These are phyloP conservation scores for Penicillium sp. DNA, from an alignment of 2,329 filamentous ascomycete genomes.

Conservation along the genomic window DNA sequence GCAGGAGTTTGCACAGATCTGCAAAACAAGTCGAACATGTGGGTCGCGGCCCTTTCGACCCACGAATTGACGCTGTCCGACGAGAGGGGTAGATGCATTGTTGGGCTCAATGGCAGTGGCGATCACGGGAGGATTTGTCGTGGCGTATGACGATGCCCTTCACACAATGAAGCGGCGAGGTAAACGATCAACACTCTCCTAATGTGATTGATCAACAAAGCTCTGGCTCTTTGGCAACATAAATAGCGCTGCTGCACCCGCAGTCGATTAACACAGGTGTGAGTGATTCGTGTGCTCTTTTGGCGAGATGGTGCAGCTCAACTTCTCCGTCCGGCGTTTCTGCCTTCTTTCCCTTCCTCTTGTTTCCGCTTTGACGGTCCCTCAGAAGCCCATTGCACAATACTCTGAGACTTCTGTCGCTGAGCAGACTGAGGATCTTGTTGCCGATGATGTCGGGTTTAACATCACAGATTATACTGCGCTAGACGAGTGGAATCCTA, in stretches of 20 bases:
- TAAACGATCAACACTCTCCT: neutral
- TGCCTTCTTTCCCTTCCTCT: neutral
- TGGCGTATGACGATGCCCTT: neutral
- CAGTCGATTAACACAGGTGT: neutral
- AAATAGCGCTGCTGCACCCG: neutral
- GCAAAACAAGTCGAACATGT: neutral
- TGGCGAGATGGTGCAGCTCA: neutral
- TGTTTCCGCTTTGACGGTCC: neutral
- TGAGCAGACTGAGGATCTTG: neutral
- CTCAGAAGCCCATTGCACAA: neutral
- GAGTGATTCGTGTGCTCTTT: neutral
- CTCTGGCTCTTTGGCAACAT: neutral
- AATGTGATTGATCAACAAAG: neutral
- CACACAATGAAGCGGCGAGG: neutral
- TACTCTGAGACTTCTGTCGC: neutral
- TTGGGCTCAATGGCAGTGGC: neutral
- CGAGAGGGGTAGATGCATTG: neutral
- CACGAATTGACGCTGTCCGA: neutral
- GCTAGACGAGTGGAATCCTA: neutral
- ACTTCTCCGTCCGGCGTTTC: neutral
- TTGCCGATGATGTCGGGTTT: neutral
- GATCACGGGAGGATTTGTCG: neutral
- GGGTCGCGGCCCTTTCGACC: neutral
- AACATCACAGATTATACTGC: neutral
- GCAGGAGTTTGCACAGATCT: neutral